Base-by-base conservation (phyloP, 495 filamentous ascomycete species). In the Penicillium pulvis region DNA sequence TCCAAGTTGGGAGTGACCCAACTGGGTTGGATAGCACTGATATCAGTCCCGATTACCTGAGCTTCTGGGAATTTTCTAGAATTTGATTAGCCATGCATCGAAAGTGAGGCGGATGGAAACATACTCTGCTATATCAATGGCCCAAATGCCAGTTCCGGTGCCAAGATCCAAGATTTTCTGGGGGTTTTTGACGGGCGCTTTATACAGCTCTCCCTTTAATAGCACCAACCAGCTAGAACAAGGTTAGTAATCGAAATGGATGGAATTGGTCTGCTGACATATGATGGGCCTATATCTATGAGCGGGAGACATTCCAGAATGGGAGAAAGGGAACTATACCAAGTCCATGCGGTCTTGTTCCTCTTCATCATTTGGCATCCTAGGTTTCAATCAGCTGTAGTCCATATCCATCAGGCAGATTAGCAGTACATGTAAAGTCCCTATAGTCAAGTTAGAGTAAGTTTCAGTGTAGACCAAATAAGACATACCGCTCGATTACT, bases 321-420 rank as follows among this genome's bases (percentile, higher is more conserved):
- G 6, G 12, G n/a, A 49, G 16, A 1, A n/a, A 23, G 31, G 20
- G 42, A 16, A 12, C 14, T 9, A 19, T 59, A 82, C 75, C 64
- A 89, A 74, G 58, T 89, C 84, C 60, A 89, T 80, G 23, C 87
- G 79, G 51, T 87, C 84, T 63, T 87, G 82, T 68, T 90, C 86
- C 11, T 73, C 69, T 24, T 78, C 83, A 54, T 87, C 85, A 54
- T 88, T 87, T 0, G 86, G 86, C 63, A 66, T 66, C 51, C 59
- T 66, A 8, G 19, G 23, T 46, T 1, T 46, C 19, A 5, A 46
- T 46, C 23, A 46, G 43, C 20, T 4, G 28, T 7, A 28, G 28
- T 3, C 9, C 33, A 8, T 36, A 0, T 3, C 10, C 23, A 45
- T 5, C 6, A 0, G n/a, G 17, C 1, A 47, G 9, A 9, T 36